Conservation (phyloP, 495 filamentous ascomycete genomes). For the Stereocaulon alpinum region DNA sequence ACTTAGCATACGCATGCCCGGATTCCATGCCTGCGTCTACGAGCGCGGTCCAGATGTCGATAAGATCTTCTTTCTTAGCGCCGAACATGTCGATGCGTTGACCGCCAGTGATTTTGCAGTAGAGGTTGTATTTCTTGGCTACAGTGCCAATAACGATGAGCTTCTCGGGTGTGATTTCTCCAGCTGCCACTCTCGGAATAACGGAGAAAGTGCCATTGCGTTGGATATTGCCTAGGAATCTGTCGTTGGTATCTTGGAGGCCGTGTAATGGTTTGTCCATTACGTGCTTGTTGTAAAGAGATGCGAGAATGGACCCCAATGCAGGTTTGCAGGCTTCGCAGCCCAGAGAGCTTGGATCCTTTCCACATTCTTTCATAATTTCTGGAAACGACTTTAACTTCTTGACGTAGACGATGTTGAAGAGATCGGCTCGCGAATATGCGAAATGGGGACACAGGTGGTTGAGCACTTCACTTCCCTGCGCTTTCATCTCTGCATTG, state of each 20-base stretch:
- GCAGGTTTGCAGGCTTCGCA: slow-evolving; percentile 90
- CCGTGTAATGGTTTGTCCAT: slow-evolving; percentile 67
- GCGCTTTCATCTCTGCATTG: slow-evolving; percentile 80
- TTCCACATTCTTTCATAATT: slow-evolving; percentile 76
- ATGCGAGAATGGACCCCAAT: slow-evolving; percentile 75
- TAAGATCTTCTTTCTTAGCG: slow-evolving; percentile 81
- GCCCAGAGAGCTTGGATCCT: slow-evolving; percentile 61
- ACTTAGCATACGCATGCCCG: slow-evolving; percentile 92
- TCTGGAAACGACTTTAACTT: slow-evolving; percentile 62
- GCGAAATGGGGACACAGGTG: slow-evolving; percentile 80
- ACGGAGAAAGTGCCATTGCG: slow-evolving; percentile 90
- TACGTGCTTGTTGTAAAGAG: slow-evolving; percentile 77
- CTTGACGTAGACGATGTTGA: slow-evolving; percentile 82
- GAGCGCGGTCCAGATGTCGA: slow-evolving; percentile 78
- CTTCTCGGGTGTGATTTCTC: slow-evolving; percentile 87
- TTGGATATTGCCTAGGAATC: slow-evolving; percentile 90
- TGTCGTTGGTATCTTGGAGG: slow-evolving; percentile 89
- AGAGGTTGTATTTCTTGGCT: slow-evolving; percentile 79
- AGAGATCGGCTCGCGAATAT: slow-evolving; percentile 80
- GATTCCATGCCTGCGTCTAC: slow-evolving; percentile 90
- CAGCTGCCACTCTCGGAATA: slow-evolving; percentile 72
- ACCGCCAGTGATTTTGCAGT: slow-evolving; percentile 92
- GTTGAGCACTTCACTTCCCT: slow-evolving; percentile 88
- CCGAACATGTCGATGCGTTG: slow-evolving; percentile 97
- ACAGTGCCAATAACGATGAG: slow-evolving; percentile 82